Base-by-base conservation (phyloP, 1,284 basidiomycete species). In the Agroathelia rolfsii region DNA sequence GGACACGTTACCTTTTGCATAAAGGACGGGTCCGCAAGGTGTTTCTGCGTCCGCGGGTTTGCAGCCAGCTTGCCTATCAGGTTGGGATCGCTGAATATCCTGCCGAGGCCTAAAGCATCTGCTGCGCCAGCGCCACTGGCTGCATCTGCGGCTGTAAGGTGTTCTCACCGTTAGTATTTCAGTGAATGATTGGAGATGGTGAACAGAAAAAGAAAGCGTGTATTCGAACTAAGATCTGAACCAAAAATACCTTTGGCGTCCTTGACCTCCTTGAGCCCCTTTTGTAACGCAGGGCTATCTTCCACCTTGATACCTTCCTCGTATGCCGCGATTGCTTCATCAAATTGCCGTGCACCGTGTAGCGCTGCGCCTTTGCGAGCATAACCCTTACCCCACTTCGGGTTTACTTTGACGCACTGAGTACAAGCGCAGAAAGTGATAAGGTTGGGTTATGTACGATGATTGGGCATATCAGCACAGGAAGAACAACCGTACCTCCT, bases 321-420 rank as follows among this genome's bases (percentile, higher is more conserved):
- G 56, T 88, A 92, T 5, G 79, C 75, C 18, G 66, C 67, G 42
- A 95, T 82, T 5, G 90, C 89, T 11, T 93, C 88, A 38, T 81
- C 80, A 51, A 75, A 93, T 53, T 68, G 65, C 38, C 70, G 68
- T 23, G 76, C 66, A 21, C 93, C 93, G 51, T 96, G 93, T 28
- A 96, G 62, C n/a, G 93, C 93, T 22, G 90, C 90, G 34, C 93
- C 93, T 52, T 94, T 94, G 37, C 93, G 76, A 12, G 82, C 82
- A 59, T 84, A 92, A 3, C 92, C 92, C 57, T 97, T 97, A 25
- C 82, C 69, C 80, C 93, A 97, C 3, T 71, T 63, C 3, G 88
- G 76, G 48, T 85, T 86, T 41, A 84, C 62, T 50, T 75, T 71
- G 53, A 95, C 73, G 40, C 78, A 82, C 77, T 84, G 36, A 30